phyloP scores from a whole-genome alignment of 371 early-diverging fungal genomes.

The Apophysomyces elegans region DNA sequence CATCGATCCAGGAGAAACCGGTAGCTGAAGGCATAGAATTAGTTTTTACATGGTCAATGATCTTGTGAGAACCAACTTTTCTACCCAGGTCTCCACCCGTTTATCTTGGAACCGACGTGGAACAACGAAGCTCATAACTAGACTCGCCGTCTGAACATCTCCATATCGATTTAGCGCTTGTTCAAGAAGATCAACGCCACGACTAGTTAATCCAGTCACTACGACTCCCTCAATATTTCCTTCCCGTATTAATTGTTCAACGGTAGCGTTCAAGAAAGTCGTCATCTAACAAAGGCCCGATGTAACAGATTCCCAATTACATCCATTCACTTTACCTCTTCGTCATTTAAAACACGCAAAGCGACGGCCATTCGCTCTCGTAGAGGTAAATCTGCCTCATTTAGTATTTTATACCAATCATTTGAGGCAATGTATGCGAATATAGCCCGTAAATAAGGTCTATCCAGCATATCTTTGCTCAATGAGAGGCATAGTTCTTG shows the following conservation, averaged over 20 bases:
- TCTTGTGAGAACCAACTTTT: slow-evolving; percentile 46
- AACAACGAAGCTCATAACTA: slow-evolving; percentile 68
- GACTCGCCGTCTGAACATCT: slow-evolving; percentile 89
- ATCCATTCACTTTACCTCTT: slow-evolving; percentile 49
- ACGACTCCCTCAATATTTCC: slow-evolving; percentile 80
- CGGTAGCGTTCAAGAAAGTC: slow-evolving; percentile 51
- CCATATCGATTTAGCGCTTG: slow-evolving; percentile 83
- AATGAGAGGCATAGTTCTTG: slow-evolving; percentile 64
- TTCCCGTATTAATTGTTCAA: slow-evolving; percentile 48
- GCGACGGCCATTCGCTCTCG: slow-evolving; percentile 82
- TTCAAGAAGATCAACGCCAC: slow-evolving; percentile 72
- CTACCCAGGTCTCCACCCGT: slow-evolving; percentile 81
- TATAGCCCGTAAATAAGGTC: slow-evolving; percentile 77
- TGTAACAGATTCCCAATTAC: not conserved
- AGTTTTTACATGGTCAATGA: not conserved
- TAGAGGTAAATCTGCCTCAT: slow-evolving; percentile 64
- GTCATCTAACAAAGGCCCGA: slow-evolving; percentile 43
- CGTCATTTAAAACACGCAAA: slow-evolving; percentile 74
- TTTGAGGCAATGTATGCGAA: slow-evolving; percentile 80
- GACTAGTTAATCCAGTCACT: slow-evolving; percentile 72
- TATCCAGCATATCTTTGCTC: slow-evolving; percentile 63
- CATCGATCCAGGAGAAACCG: slow-evolving; percentile 87
- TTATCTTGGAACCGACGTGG: slow-evolving; percentile 64
- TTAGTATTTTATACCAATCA: slow-evolving; percentile 74
- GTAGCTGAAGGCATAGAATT: slow-evolving; percentile 57